Conservation (phyloP, 371 early-diverging fungal species). For the Mucor velutinosus region DNA sequence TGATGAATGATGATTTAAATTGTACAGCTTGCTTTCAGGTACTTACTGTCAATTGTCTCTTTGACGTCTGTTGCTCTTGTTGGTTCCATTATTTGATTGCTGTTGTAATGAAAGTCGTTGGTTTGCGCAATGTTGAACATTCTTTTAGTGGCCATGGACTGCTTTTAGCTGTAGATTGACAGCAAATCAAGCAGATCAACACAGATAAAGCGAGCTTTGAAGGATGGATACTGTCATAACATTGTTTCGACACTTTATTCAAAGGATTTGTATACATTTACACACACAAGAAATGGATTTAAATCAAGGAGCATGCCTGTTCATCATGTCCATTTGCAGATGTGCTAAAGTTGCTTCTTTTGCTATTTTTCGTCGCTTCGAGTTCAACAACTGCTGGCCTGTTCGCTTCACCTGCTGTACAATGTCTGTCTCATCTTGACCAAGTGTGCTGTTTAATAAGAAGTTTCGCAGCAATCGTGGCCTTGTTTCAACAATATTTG, state of each 20-base stretch:
- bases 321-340: background rate
- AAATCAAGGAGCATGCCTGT: background rate
- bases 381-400: slow-evolving; percentile 10
- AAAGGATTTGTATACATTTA: no score
- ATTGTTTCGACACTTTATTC: no score
- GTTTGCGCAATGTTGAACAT: no score
- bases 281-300: no score
- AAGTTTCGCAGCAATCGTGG: slow-evolving; percentile 16
- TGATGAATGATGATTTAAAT: no score
- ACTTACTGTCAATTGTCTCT: slow-evolving; percentile 27
- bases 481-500: slow-evolving; percentile 17
- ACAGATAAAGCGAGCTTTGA: no score
- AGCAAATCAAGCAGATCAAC: no score
- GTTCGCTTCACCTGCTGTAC: background rate
- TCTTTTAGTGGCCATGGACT: no score
- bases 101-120: background rate
- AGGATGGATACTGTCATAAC: no score
- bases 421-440: slow-evolving; percentile 13
- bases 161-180: no score
- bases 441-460: slow-evolving; percentile 1
- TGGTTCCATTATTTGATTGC: slow-evolving; percentile 15
- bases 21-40: background rate
- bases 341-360: background rate
- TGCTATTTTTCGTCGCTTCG: slow-evolving; percentile 9
- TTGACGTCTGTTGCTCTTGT: slow-evolving; percentile 22